Base-by-base conservation (phyloP, 768 basidiomycete genomes). In the Roridomyces roridus region DNA sequence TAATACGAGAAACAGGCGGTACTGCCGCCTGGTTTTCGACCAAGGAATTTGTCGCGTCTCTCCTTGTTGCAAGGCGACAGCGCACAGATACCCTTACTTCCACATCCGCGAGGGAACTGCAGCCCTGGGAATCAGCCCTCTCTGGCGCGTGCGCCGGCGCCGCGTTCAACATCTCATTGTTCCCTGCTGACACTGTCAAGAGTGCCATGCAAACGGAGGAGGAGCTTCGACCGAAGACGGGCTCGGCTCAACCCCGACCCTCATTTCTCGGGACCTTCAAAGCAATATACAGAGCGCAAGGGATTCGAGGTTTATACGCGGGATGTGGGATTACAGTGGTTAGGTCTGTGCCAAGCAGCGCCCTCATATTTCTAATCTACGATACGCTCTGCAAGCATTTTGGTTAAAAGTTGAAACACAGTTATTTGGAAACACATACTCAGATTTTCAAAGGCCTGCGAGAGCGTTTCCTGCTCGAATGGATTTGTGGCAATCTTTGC, bases 121-220 rank as follows among this genome's bases (percentile, higher is more conserved):
- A 77, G 14, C 78, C 86, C 17, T 90, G 85, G 84, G 90, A 96
- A 74, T 87, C 90, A 11, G 92, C 92, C 26, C 53, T 89, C 1
- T 83, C 89, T 0, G 94, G 93, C 15, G 92, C 92, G 20, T 77
- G 83, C 52, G 91, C 92, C 4, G 94, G 94, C 4, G 86, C 87
- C 2, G 77, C 83, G 47, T 94, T 90, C 77, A 92, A 89, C 61
- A 74, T 94, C 57, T 84, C 86, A 23, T 77, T 96, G 34, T 97
- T 94, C 79, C 94, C 95, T 1, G 93, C 91, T 5, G 94, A 96
- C 73, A 89, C 88, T 25, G 85, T 96, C 65, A 96, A 96, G 76
- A 91, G 88, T 56, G 86, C 90, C 41, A 91, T 96, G 69, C 94
- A 96, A 77, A 97, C 95, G 1, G 87, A 87, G 66, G 90, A 90